Percentiles rank a stretch among this genome's conserved stretches.
Evolutionary conservation across 2,329 filamentous ascomycete species (phyloP).

Genomic region (Phoma herbarum): DNA sequence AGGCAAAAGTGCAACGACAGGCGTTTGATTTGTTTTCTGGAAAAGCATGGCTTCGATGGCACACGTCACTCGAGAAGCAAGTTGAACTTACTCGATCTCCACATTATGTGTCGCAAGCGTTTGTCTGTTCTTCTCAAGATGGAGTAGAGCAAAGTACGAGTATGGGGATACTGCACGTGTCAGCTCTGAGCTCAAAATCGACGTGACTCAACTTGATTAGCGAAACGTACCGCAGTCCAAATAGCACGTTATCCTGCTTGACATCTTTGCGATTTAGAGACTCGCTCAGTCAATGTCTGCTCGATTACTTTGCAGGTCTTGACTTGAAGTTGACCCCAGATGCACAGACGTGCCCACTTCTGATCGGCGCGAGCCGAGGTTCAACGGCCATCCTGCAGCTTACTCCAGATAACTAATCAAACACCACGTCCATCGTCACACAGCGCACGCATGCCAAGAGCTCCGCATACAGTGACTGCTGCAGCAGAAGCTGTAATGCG

Average conservation of each 20-base stretch:
- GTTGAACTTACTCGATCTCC: conserved; percentile 69
- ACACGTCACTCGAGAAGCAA: no score
- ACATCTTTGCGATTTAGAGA: conserved; percentile 55
- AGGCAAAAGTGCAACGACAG: background rate
- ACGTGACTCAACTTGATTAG: background rate
- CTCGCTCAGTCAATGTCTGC: background rate
- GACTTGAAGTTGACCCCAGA: background rate
- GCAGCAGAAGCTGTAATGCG: background rate
- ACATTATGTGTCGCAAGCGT: conserved; percentile 67
- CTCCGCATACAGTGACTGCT: background rate
- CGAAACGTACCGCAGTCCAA: conserved; percentile 69
- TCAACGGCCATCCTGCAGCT: conserved; percentile 5
- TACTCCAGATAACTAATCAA: conserved; percentile 16
- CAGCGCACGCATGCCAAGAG: background rate
- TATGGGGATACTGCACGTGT: conserved; percentile 67
- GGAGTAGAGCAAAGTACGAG: conserved; percentile 62
- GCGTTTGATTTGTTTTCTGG: background rate
- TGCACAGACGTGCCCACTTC: background rate
- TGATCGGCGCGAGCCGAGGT: conserved; percentile 17
- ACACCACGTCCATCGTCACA: conserved; percentile 16
- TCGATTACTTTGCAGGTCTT: conserved; percentile 5
- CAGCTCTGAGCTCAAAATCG: conserved; percentile 11
- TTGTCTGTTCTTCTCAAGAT: conserved; percentile 66
- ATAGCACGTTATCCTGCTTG: conserved; percentile 70
- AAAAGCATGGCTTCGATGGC: background rate